phyloP scores from a whole-genome alignment of 768 basidiomycete species.

The Sarcodon sp. region DNA sequence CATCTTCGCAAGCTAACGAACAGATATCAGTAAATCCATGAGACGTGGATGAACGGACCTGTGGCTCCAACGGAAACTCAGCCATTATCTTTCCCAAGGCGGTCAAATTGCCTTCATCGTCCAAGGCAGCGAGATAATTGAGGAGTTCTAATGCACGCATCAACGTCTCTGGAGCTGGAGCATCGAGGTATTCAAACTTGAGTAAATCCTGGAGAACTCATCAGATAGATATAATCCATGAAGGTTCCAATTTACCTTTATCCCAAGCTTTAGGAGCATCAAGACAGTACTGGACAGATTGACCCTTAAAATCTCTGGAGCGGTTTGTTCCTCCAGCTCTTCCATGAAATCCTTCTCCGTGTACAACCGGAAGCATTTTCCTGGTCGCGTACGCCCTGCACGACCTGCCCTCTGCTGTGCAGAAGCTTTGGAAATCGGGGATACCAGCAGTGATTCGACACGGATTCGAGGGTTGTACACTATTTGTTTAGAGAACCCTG shows the following conservation, averaged over 20 bases:
- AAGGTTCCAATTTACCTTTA: conserved; percentile 39
- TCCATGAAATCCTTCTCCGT: conserved; percentile 96
- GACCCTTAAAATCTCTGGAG: conserved; percentile 89
- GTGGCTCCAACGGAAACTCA: conserved; percentile 97
- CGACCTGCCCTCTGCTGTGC: conserved; percentile 95
- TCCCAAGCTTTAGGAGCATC: conserved; percentile 87
- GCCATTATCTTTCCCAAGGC: conserved; percentile 86
- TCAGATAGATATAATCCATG: background rate
- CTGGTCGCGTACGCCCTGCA: conserved; percentile 90
- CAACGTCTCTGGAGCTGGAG: conserved; percentile 47
- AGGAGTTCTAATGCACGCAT: conserved; percentile 94
- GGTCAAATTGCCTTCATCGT: conserved; percentile 90
- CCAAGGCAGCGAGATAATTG: conserved; percentile 84
- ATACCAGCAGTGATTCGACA: conserved; percentile 87
- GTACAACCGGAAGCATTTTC: conserved; percentile 94
- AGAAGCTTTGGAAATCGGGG: conserved; percentile 92
- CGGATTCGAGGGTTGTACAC: conserved; percentile 97
- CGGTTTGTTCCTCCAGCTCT: conserved; percentile 93
- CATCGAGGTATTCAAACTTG: conserved; percentile 16
- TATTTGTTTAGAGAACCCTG: conserved; percentile 96
- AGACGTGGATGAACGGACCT: conserved; percentile 31
- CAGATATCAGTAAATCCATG: background rate
- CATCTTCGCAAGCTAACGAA: conserved; percentile 71
- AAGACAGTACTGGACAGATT: conserved; percentile 91
- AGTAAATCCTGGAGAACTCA: conserved; percentile 11